These are phyloP conservation scores for Melaleuca alternifolia DNA, from an alignment of 345 rosid genomes.

Conservation along the genomic window DNA sequence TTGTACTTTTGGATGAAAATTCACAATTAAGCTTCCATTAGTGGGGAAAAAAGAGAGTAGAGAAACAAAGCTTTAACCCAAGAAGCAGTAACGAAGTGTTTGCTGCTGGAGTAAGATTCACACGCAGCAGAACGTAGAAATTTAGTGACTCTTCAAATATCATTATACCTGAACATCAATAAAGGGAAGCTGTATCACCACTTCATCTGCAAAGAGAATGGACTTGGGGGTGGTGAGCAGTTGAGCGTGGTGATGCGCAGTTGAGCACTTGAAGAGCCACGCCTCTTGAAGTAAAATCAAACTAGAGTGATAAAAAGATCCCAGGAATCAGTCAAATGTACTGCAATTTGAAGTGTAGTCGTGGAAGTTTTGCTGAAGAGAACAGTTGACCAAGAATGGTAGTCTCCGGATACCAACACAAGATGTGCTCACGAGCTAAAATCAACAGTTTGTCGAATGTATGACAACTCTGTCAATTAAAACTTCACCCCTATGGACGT, in stretches of 20 bases:
- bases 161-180: not conserved
- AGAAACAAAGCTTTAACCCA: not conserved
- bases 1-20: not conserved
- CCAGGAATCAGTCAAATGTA: not conserved
- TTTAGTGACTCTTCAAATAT: not conserved
- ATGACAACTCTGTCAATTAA: not conserved
- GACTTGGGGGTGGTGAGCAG: too few species aligned
- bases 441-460: not conserved
- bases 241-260: not conserved
- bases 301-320: not conserved
- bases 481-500: not conserved
- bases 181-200: not conserved
- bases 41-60: not conserved
- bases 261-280: not conserved
- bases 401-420: not conserved
- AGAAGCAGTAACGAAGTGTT: not conserved
- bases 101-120: not conserved
- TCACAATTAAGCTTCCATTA: not conserved
- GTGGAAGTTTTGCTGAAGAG: not conserved
- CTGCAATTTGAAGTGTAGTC: not conserved
- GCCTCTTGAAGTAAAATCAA: not conserved
- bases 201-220: not conserved
- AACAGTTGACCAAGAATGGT: not conserved
- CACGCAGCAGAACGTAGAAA: not conserved
- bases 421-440: not conserved